Evolutionary conservation across 257 asterid species (phyloP), one percentile per base, ranked within the genome.

Genomic region (Nicotiana noctiflora): DNA sequence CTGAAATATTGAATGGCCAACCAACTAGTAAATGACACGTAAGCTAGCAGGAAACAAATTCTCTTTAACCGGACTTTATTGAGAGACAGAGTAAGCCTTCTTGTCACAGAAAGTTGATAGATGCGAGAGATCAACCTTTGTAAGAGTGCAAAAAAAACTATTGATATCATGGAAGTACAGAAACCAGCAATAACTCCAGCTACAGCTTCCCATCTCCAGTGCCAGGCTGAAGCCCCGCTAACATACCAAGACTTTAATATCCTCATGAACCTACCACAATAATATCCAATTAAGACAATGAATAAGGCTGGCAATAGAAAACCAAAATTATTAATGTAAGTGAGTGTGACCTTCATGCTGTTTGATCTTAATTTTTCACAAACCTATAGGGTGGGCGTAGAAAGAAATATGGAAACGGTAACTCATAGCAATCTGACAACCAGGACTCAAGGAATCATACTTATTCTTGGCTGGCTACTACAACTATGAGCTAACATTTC

Each of bases 11-110:
- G 95, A 82, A 92, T 25, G 46, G 93, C 89, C 86, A 93, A 82
- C 97, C 97, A 93, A 80, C 96, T 85, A 95, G 92, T 88, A 83
- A 92, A 89, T 76, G 92, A 89, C 89, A 88, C 89, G 82, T 95
- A 93, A 59, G 89, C 88, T 27, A 90, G 77, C 76, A 93, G 89
- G 85, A 95, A 90, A 86, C 92, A 92, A 63, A 83, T 86, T 59
- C 97, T 88, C 84, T 85, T 92, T 18, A 91, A 82, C 29, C 84
- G 81, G 81, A 87, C 52, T 4, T 74, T 81, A 75, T 84, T 84
- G 59, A 84, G 87, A 34, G 49, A 65, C 72, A 63, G 82, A 56
- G 63, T 31, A 23, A 77, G 83, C 75, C 61, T 80, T 86, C 90
- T 85, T 29, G 84, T 83, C 27, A 82, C 80, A 34, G 63, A 61